Conservation (phyloP, 2,329 filamentous ascomycete genomes). For the Xylogone sp. region DNA sequence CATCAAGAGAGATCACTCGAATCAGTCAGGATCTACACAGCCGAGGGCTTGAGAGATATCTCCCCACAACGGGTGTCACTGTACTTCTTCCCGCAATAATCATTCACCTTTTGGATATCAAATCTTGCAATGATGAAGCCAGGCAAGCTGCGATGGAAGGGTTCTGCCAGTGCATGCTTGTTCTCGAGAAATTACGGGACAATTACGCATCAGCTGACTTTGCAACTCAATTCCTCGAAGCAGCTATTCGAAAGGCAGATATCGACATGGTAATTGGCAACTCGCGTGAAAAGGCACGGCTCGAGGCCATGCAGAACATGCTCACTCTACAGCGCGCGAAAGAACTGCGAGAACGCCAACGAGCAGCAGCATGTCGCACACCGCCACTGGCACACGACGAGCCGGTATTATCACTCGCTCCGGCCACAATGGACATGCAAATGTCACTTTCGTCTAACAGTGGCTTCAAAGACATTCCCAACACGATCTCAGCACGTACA, state of each 20-base stretch:
- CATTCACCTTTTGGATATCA: slow-evolving; percentile 90
- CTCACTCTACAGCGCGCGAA: slow-evolving; percentile 1
- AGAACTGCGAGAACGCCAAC: not conserved
- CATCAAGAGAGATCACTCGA: slow-evolving; percentile 79
- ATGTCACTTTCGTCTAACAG: not conserved
- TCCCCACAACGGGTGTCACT: slow-evolving; percentile 87
- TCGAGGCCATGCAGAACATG: not conserved
- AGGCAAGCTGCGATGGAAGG: slow-evolving; percentile 72
- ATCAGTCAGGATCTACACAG: slow-evolving; percentile 76
- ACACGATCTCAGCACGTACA: slow-evolving; percentile 13
- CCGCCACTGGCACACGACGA: slow-evolving; percentile 11
- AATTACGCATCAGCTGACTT: slow-evolving; percentile 94
- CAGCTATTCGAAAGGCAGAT: slow-evolving; percentile 81
- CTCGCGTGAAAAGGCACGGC: not conserved
- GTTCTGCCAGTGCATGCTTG: slow-evolving; percentile 89
- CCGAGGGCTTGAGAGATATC: slow-evolving; percentile 69
- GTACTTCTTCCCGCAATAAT: slow-evolving; percentile 90
- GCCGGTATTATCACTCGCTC: not conserved
- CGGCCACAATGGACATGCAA: slow-evolving; percentile 4
- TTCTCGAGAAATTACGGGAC: slow-evolving; percentile 82
- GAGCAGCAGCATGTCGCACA: slow-evolving; percentile 3
- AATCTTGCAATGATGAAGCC: slow-evolving; percentile 69
- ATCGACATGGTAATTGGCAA: slow-evolving; percentile 40
- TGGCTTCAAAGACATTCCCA: not conserved
- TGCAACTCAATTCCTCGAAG: slow-evolving; percentile 91